Evolutionary conservation across 176 grass and related monocot species (phyloP), one percentile per base, ranked within the genome.

Genomic region (Bothriochloa decipiens): DNA sequence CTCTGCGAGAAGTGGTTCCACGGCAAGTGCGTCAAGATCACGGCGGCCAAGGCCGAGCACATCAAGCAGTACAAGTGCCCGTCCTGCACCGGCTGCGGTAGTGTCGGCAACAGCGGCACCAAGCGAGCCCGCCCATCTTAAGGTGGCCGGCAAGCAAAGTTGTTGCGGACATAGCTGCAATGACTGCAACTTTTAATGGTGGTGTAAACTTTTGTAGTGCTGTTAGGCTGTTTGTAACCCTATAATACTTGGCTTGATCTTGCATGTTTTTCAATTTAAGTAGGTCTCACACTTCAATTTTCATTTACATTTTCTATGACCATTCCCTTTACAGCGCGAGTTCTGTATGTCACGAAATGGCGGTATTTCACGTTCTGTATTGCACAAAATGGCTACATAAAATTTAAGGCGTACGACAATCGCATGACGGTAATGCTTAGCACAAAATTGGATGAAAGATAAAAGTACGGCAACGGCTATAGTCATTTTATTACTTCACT

Each of bases 11-110:
- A 92, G 52, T 99, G 96, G 96, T 99, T 94, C 79, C 96, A 99
- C 37, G 96, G 96, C 18, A 99, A 96, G 84, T 96, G 93, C 3
- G 96, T 99, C 81, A 99, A 94, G 84, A 91, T 99, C 75, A 96
- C 96, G 42, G 93, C 96, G 7, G 96, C 96, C 35, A 93, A 86
- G 91, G 96, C 96, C 6, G 93, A 99, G 88, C 91, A 94, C 88
- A 99, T 99, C 70, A 95, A 99, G 81, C 96, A 96, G 78, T 99
- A 99, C 78, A 99, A 99, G 79, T 99, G 96, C 83, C 93, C 96
- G 4, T 74, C 96, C 10, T 99, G 96, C 90, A 84, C 47, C 0
- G 49, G 70, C 63, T 70, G 81, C 69, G 78, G 82, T 62, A 93
- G 71, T 28, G 81, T 39, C 17, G 63, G 81, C 86, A 69, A 32